A percentile compares a stretch with the other conserved stretches of the same genome.
phyloP scores from a whole-genome alignment of 2,329 filamentous ascomycete genomes.

The Pestalotiopsis fici region DNA sequence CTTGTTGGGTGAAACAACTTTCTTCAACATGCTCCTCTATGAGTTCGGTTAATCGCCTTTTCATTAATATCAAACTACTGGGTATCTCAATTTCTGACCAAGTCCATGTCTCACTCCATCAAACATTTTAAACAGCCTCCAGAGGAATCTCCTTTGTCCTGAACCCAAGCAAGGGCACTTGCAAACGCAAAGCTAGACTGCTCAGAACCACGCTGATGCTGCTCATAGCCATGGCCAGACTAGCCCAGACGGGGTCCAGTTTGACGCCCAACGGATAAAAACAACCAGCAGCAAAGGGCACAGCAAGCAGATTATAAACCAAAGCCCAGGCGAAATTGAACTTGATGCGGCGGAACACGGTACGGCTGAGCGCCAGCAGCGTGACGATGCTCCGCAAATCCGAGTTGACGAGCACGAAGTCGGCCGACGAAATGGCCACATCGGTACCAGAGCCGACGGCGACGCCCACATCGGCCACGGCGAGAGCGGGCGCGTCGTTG shows the following conservation, averaged over 20 bases:
- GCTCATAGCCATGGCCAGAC: constrained; percentile 88
- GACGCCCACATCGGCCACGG: constrained; percentile 79
- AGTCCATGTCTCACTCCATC: neutral
- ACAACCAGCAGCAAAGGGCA: constrained; percentile 80
- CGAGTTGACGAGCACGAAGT: constrained; percentile 79
- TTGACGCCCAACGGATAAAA: constrained; percentile 69
- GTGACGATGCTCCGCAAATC: constrained; percentile 71
- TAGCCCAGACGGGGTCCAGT: constrained; percentile 82
- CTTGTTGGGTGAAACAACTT: no score
- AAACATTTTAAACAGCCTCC: neutral
- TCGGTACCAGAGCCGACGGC: constrained; percentile 84
- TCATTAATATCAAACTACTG: neutral
- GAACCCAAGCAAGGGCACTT: constrained; percentile 35
- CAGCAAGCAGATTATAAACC: constrained; percentile 76
- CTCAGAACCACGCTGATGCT: constrained; percentile 87
- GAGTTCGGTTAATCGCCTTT: no score
- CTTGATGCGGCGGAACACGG: constrained; percentile 76
- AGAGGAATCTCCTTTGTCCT: constrained; percentile 16
- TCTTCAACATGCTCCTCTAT: no score
- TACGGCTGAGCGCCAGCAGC: constrained; percentile 69
- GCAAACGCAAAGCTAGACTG: constrained; percentile 68
- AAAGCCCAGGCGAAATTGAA: constrained; percentile 87
- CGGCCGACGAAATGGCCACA: constrained; percentile 78
- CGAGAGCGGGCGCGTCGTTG: constrained; percentile 83
- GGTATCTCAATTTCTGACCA: neutral